Percentiles rank a stretch among this genome's conserved stretches.
Evolutionary conservation across 768 basidiomycete genomes (phyloP).

Genomic region (Pulveroboletus ravenelii): DNA sequence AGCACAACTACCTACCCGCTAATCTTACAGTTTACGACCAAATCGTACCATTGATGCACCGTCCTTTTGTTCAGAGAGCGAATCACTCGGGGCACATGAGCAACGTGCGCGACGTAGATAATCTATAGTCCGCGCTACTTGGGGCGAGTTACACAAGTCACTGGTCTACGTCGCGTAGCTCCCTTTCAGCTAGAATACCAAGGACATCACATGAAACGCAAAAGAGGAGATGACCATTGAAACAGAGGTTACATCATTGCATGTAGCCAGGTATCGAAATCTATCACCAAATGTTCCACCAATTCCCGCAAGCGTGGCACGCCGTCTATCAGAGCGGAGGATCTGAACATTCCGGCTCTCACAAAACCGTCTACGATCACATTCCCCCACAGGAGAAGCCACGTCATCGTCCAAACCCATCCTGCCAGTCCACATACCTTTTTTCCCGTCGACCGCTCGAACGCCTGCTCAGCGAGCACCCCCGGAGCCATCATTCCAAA

Average conservation of each 20-base stretch:
- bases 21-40: no score
- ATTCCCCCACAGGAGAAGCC: conserved; percentile 15
- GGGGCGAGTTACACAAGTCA: no score
- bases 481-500: conserved; percentile 54
- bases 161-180: no score
- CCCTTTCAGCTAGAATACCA: no score
- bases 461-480: conserved; percentile 39
- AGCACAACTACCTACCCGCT: no score
- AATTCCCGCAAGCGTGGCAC: not conserved
- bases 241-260: not conserved
- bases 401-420: conserved; percentile 29
- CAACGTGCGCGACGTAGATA: no score
- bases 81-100: no score
- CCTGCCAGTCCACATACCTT: conserved; percentile 28
- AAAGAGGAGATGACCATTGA: no score
- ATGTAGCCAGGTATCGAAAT: not conserved
- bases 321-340: not conserved
- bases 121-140: no score
- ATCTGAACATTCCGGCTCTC: conserved; percentile 10
- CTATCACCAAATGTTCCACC: not conserved
- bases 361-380: conserved; percentile 20
- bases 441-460: conserved; percentile 20
- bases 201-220: not conserved
- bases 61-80: no score
- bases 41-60: no score